Base-by-base conservation (phyloP, 352 stramenopile species). In the Globisporangium acanthophoron region DNA sequence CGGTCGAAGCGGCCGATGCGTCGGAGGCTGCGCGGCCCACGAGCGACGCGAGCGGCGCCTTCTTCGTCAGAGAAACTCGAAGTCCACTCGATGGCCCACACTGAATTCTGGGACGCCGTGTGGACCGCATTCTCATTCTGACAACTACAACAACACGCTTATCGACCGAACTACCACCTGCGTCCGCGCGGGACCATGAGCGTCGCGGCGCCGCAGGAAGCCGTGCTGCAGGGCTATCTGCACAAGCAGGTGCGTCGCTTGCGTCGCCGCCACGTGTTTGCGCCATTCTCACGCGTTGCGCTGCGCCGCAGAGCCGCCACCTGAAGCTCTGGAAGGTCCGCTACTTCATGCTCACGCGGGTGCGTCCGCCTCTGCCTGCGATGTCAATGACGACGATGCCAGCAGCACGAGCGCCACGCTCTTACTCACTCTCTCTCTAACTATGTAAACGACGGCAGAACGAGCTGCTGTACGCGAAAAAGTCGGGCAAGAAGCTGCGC, bases 241-340 rank as follows among this genome's bases (percentile, higher is more conserved):
- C 85, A 94, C 70, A 94, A 94, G 37, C 78, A 84, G 67, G 85
- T 85, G 48, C 24, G 64, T 31, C 20, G 3, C 18, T 18, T 6
- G 1, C 27, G 16, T 9, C 21, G 5, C 3, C 24, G 18, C 8
- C 16, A 2, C 12, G 7, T 59, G 41, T 16, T 58, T 57, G 11
- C 40, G 4, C 37, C 33, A 45, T 40, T 48, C 47, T 52, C 47
- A 52, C 24, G 27, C 15, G 47, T 3, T 4, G 6, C 15, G 13
- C 24, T 52, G 47, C 15, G 15, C 35, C n/a, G 54, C 57, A 94
- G 85, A 94, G 85, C 62, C 79, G 89, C 54, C 85, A 94, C 59
- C 47, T 94, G 16, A 90, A 92, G 67, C 65, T 92, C 47, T 94
- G 85, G 85, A 89, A 89, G 61, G 80, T 94, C 44, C 85, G 85